These are phyloP conservation scores for Sporobolomyces roseus DNA, from an alignment of 768 basidiomycete genomes.

Conservation along the genomic window DNA sequence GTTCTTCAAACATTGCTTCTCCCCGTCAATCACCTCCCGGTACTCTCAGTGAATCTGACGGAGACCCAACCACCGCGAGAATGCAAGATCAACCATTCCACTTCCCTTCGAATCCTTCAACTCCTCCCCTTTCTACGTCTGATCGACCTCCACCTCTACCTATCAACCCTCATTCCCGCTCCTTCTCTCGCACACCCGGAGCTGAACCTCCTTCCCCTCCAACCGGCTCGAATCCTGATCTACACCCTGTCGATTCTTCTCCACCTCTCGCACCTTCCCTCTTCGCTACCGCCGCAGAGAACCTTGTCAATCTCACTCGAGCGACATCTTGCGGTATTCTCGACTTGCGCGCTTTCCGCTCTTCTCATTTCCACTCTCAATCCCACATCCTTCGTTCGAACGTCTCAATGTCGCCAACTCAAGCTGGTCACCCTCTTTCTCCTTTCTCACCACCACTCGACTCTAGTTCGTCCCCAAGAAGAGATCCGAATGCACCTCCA, in stretches of 20 bases:
- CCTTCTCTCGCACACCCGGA: too few species aligned
- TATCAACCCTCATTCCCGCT: too few species aligned
- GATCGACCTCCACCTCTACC: neutral
- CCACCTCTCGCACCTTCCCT: neutral
- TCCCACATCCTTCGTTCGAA: neutral
- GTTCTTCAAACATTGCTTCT: neutral
- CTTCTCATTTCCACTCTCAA: neutral
- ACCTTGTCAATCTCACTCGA: slow-evolving; percentile 18
- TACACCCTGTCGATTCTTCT: neutral
- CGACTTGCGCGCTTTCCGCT: slow-evolving; percentile 23
- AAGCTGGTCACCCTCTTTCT: neutral
- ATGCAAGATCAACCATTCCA: neutral
- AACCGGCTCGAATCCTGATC: too few species aligned
- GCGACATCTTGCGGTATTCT: slow-evolving; percentile 14
- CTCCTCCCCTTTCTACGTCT: neutral
- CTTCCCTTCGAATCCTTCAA: neutral
- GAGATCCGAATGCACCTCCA: neutral
- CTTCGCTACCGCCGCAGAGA: slow-evolving; percentile 2
- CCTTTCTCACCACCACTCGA: slow-evolving; percentile 1
- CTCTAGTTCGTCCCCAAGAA: neutral
- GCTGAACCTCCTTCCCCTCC: neutral
- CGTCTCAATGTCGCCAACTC: slow-evolving; percentile 1
- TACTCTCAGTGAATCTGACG: neutral
- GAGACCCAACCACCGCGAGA: neutral
- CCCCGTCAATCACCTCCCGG: neutral